Conservation (phyloP, 306 rosid species). For the Abrus precatorius region DNA sequence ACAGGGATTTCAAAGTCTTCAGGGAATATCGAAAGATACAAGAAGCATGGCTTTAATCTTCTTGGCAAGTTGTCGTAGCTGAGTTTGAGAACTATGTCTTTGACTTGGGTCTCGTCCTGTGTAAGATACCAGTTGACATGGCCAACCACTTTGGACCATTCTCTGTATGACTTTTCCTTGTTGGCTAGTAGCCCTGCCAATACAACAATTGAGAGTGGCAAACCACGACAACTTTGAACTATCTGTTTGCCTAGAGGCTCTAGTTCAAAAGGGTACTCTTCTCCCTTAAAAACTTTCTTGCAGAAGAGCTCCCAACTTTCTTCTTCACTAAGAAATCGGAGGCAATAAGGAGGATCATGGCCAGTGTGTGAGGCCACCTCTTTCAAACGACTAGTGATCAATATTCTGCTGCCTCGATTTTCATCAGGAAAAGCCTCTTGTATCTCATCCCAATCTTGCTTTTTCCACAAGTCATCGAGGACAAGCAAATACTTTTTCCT, state of each 20-base stretch:
- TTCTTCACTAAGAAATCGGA: conserved; percentile 8
- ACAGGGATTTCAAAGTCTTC: conserved; percentile 40
- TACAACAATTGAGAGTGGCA: conserved; percentile 43
- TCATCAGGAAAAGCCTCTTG: conserved; percentile 23
- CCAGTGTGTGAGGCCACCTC: conserved; percentile 14
- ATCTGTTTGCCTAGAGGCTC: conserved; percentile 20
- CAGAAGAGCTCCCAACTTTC: conserved; percentile 50
- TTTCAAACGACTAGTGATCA: conserved; percentile 43
- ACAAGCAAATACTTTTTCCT: conserved; percentile 29
- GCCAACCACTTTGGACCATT: conserved; percentile 38
- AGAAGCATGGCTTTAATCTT: conserved; percentile 45
- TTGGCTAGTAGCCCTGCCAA: conserved; percentile 40
- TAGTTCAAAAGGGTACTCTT: conserved; percentile 19
- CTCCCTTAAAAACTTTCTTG: conserved; percentile 36
- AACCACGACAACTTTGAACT: conserved; percentile 35
- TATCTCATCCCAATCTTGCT: conserved; percentile 17
- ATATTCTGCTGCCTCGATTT: conserved; percentile 33
- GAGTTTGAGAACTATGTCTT: conserved; percentile 45
- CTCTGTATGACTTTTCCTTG: conserved; percentile 33
- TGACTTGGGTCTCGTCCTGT: conserved; percentile 37
- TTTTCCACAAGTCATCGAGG: conserved; percentile 37
- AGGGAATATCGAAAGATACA: conserved; percentile 45
- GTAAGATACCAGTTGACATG: conserved; percentile 43
- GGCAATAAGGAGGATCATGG: conserved; percentile 7
- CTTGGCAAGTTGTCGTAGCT: conserved; percentile 34